phyloP scores from a whole-genome alignment of 2,329 filamentous ascomycete genomes.

The Aspergillus fijiensis region DNA sequence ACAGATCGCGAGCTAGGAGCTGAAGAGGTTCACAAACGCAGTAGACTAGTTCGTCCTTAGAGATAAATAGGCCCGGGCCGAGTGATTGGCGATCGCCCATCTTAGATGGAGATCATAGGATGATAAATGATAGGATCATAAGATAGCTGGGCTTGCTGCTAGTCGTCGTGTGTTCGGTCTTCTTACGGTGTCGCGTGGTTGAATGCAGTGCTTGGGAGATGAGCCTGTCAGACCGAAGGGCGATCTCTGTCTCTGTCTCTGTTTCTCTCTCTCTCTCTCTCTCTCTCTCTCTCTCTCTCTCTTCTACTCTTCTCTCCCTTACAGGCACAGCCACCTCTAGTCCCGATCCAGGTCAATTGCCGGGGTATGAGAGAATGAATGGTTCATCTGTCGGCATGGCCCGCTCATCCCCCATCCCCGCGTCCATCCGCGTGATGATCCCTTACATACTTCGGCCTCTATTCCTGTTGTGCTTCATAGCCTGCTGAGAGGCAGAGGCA shows the following conservation, averaged over 20 bases:
- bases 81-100: neutral
- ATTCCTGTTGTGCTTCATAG: neutral
- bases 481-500: neutral
- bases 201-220: neutral
- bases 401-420: neutral
- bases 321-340: slow-evolving; percentile 16
- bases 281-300: too few relatives aligned
- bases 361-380: slow-evolving; percentile 3
- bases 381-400: neutral
- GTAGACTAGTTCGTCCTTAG: neutral
- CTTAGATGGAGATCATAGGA: neutral
- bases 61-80: neutral
- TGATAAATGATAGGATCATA: neutral
- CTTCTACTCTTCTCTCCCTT: neutral
- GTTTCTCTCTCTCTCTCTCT: too few relatives aligned
- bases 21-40: too few relatives aligned
- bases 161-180: neutral
- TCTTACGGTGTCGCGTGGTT: neutral
- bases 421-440: slow-evolving; percentile 5
- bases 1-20: neutral
- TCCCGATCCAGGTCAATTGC: neutral
- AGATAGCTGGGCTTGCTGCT: neutral
- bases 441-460: slow-evolving; percentile 1
- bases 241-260: too few relatives aligned
- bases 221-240: neutral